A percentile compares a stretch with the other conserved stretches of the same genome.
Evolutionary conservation across 1,139 yeast species (phyloP).

Genomic region (Wickerhamiella pararugosa): DNA sequence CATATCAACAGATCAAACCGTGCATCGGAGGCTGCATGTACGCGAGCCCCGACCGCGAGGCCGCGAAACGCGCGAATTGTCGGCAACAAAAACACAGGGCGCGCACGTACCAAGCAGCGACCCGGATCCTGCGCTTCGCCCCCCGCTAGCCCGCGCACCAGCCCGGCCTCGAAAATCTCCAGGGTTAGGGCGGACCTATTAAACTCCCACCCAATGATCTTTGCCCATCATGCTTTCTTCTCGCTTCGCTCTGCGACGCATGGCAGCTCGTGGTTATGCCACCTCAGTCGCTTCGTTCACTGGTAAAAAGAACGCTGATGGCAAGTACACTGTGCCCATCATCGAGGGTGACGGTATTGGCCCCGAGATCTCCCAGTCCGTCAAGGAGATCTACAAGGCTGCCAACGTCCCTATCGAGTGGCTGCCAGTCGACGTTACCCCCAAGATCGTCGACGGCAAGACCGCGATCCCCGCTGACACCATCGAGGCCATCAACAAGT

Average conservation of each 20-base stretch:
- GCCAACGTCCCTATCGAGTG: slow-evolving; percentile 92
- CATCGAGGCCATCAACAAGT: slow-evolving; percentile 79
- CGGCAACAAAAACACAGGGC: too few species aligned
- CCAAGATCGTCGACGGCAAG: slow-evolving; percentile 79
- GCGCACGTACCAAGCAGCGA: too few species aligned
- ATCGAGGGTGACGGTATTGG: slow-evolving; percentile 99
- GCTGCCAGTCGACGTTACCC: slow-evolving; percentile 96
- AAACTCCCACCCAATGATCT: too few species aligned
- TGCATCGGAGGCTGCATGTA: too few species aligned
- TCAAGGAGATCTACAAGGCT: slow-evolving; percentile 78
- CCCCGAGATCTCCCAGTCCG: slow-evolving; percentile 85
- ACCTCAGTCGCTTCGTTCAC: slow-evolving; percentile 39
- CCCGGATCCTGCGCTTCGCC: too few species aligned
- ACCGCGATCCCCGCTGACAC: slow-evolving; percentile 91
- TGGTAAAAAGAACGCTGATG: slow-evolving; percentile 41
- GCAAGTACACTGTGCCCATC: slow-evolving; percentile 74
- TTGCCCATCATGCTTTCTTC: slow-evolving; percentile 2
- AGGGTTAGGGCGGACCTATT: too few species aligned
- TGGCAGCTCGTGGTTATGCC: slow-evolving; percentile 10
- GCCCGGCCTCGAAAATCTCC: too few species aligned
- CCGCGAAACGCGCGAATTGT: too few species aligned
- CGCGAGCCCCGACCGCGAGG: too few species aligned
- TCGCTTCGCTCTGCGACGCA: slow-evolving; percentile 1
- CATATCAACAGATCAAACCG: too few species aligned
- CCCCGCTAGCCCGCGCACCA: too few species aligned